phyloP scores from a whole-genome alignment of 1,284 basidiomycete species.

The Sporisorium iseilematis-ciliati region DNA sequence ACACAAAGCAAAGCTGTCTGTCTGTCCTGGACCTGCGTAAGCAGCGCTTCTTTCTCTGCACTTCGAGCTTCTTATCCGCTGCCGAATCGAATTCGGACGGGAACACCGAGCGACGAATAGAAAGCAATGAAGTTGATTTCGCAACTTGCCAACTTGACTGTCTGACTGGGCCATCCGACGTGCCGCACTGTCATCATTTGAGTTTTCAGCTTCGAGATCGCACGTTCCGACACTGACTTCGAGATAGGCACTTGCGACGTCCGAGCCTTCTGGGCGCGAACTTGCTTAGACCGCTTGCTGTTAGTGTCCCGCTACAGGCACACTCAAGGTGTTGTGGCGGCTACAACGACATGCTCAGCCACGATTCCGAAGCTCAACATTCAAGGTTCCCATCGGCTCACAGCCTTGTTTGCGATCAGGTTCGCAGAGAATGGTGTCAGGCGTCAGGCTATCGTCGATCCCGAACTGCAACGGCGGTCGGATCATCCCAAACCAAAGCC shows the following conservation, averaged over 20 bases:
- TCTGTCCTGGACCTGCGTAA: too few species aligned
- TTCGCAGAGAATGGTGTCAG: not conserved
- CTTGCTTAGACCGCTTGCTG: not conserved
- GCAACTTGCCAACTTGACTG: not conserved
- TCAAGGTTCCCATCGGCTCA: conserved; percentile 4
- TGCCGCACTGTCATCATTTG: not conserved
- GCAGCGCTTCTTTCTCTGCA: not conserved
- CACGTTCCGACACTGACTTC: not conserved
- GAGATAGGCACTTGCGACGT: not conserved
- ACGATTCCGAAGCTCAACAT: too few species aligned
- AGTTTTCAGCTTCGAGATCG: not conserved
- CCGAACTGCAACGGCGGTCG: not conserved
- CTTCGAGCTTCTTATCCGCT: not conserved
- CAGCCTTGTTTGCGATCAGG: not conserved
- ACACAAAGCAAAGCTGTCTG: not conserved
- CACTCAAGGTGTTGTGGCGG: not conserved
- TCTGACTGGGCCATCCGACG: not conserved
- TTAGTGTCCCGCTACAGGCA: not conserved
- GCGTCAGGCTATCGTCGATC: not conserved
- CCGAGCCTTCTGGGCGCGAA: not conserved
- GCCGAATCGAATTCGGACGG: not conserved
- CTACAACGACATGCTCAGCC: not conserved
- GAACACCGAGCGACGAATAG: not conserved
- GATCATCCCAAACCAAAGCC: not conserved
- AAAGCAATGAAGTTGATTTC: not conserved